phyloP scores from a whole-genome alignment of 805 yeast genomes.

The Ogataea trehalophila region DNA sequence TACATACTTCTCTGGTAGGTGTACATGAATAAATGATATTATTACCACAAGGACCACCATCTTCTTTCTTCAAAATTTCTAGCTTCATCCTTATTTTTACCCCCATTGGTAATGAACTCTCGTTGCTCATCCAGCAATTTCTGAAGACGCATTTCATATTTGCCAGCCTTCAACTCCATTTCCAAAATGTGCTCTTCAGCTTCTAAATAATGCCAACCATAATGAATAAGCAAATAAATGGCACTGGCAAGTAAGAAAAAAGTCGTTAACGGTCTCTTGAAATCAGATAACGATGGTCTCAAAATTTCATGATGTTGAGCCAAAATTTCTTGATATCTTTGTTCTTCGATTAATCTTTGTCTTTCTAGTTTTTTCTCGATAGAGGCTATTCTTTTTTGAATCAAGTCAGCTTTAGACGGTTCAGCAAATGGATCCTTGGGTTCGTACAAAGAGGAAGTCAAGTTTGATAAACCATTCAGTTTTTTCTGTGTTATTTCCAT shows the following conservation, averaged over 20 bases:
- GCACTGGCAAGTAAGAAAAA: slow-evolving; percentile 29
- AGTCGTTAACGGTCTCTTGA: slow-evolving; percentile 30
- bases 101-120: not conserved
- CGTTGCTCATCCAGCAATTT: slow-evolving; percentile 23
- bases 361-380: slow-evolving; percentile 20
- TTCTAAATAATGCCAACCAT: slow-evolving; percentile 29
- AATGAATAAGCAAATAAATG: slow-evolving; percentile 29
- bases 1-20: too few species aligned
- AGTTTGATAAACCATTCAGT: slow-evolving; percentile 13
- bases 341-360: slow-evolving; percentile 20
- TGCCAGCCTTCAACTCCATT: slow-evolving; percentile 20
- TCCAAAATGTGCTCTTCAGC: slow-evolving; percentile 24
- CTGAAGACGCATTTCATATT: slow-evolving; percentile 25
- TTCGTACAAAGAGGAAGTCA: slow-evolving; percentile 21
- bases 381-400: slow-evolving; percentile 24
- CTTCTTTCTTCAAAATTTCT: not conserved
- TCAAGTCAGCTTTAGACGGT: slow-evolving; percentile 27
- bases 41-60: not conserved
- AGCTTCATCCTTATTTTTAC: not conserved
- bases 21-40: too few species aligned
- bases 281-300: slow-evolving; percentile 29
- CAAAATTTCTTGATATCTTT: slow-evolving; percentile 12
- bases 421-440: slow-evolving; percentile 27
- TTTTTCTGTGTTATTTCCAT: slow-evolving; percentile 7
- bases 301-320: slow-evolving; percentile 15